phyloP scores from a whole-genome alignment of 257 asterid species.

The Dorcoceras hygrometricum region DNA sequence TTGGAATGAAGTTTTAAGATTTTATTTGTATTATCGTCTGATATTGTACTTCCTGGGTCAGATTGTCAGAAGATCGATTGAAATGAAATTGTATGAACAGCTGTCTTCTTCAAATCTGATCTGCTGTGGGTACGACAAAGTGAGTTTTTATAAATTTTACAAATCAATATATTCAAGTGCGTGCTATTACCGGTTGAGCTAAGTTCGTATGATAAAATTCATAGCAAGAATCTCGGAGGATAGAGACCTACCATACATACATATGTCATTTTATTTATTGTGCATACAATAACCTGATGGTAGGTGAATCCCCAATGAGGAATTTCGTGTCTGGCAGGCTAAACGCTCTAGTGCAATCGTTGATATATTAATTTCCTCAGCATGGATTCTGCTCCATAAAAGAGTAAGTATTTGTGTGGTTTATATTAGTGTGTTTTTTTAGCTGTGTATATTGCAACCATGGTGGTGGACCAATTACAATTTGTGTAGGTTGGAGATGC shows the following conservation, averaged over 20 bases:
- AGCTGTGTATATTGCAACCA: slow-evolving; percentile 1
- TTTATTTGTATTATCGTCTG: background rate
- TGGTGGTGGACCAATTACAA: slow-evolving; percentile 21
- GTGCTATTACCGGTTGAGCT: background rate
- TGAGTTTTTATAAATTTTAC: slow-evolving; percentile 24
- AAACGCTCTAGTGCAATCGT: slow-evolving; percentile 45
- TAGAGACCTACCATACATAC: too few relatives aligned
- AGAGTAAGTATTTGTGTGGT: slow-evolving; percentile 47
- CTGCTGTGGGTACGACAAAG: slow-evolving; percentile 56
- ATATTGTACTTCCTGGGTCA: slow-evolving; percentile 29
- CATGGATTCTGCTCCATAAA: slow-evolving; percentile 57
- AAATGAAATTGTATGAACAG: slow-evolving; percentile 39
- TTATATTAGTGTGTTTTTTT: slow-evolving; percentile 11
- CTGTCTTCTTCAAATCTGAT: slow-evolving; percentile 51
- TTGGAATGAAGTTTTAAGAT: background rate
- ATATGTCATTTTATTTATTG: background rate
- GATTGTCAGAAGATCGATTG: slow-evolving; percentile 69
- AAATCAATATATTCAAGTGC: background rate
- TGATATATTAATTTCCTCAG: slow-evolving; percentile 52
- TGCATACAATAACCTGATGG: slow-evolving; percentile 2
- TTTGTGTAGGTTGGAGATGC: slow-evolving; percentile 67
- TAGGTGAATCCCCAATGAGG: slow-evolving; percentile 12
- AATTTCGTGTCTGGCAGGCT: slow-evolving; percentile 34
- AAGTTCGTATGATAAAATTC: background rate
- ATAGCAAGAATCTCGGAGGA: background rate